phyloP scores from a whole-genome alignment of 2,329 filamentous ascomycete species.

The Orbilia brochopaga region DNA sequence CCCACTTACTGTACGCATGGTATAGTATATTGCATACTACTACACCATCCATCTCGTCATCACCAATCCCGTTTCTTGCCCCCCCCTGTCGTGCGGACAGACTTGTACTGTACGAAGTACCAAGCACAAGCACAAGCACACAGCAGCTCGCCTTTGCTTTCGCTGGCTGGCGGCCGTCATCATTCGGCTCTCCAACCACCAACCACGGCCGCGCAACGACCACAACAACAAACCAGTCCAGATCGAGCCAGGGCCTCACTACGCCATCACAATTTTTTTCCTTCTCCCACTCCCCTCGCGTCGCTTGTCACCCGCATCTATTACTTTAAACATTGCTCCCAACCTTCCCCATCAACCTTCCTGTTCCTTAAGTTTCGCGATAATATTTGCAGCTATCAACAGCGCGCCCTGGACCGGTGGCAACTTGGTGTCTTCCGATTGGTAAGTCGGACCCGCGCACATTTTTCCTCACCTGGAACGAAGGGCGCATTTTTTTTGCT shows the following conservation, averaged over 20 bases:
- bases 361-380: conserved; percentile 20
- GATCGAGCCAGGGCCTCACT: conserved; percentile 30
- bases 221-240: conserved; percentile 32
- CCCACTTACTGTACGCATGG: conserved; percentile 3
- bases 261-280: conserved; percentile 50
- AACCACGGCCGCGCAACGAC: conserved; percentile 46
- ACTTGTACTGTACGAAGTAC: no score
- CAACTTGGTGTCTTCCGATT: conserved; percentile 14
- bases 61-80: conserved; percentile 40
- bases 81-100: conserved; percentile 10
- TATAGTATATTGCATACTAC: no score
- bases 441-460: conserved; percentile 43
- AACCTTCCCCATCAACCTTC: conserved; percentile 43
- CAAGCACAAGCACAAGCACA: no score
- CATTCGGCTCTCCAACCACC: conserved; percentile 50
- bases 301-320: conserved; percentile 50
- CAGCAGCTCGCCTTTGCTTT: conserved; percentile 22
- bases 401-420: conserved; percentile 24
- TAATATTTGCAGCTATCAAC: conserved; percentile 17
- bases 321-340: conserved; percentile 20
- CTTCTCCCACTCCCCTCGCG: conserved; percentile 22
- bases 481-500: conserved; percentile 46
- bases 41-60: conserved; percentile 49
- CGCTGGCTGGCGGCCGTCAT: conserved; percentile 44
- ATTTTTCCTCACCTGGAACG: conserved; percentile 23